Base-by-base conservation (phyloP, 1,139 yeast species). In the Kazachstania sp. region DNA sequence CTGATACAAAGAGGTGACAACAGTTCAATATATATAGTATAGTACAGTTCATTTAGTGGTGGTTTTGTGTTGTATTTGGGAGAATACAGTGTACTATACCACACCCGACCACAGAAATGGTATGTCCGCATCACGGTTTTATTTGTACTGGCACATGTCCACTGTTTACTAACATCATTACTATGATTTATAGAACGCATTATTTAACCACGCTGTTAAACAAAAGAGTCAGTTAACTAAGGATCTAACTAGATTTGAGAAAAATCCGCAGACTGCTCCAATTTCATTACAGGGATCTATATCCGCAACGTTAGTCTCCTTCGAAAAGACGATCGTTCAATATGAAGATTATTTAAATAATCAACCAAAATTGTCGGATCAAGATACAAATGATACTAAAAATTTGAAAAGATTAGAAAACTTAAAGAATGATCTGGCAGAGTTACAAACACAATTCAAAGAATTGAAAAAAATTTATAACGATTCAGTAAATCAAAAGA, bases 121-220 rank as follows among this genome's bases (percentile, higher is more conserved):
- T n/a, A n/a, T n/a, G n/a, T n/a, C n/a, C n/a, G n/a, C n/a, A n/a
- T n/a, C n/a, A n/a, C n/a, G n/a, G n/a, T n/a, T n/a, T n/a, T n/a
- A n/a, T n/a, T n/a, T n/a, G n/a, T n/a, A n/a, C n/a, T n/a, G n/a
- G n/a, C n/a, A n/a, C n/a, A n/a, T n/a, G n/a, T n/a, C n/a, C n/a
- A n/a, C n/a, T n/a, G n/a, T n/a, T n/a, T 32, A 32, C 36, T 32
- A 32, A 32, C 36, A 15, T 31, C 3, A 31, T 31, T 31, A 5
- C 16, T 20, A 11, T 3, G 9, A n/a, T n/a, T n/a, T n/a, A n/a
- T 16, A 73, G 96, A 87, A 87, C 67, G 81, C 95, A 29, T 71
- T 88, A 46, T 87, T 84, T 67, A 90, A 86, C 67, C 95, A 86
- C 66, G 96, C 95, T 9, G 74, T 85, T 51, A 87, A 86, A 65